Conservation (phyloP, 2,329 filamentous ascomycete species). For the Claviceps sp. region DNA sequence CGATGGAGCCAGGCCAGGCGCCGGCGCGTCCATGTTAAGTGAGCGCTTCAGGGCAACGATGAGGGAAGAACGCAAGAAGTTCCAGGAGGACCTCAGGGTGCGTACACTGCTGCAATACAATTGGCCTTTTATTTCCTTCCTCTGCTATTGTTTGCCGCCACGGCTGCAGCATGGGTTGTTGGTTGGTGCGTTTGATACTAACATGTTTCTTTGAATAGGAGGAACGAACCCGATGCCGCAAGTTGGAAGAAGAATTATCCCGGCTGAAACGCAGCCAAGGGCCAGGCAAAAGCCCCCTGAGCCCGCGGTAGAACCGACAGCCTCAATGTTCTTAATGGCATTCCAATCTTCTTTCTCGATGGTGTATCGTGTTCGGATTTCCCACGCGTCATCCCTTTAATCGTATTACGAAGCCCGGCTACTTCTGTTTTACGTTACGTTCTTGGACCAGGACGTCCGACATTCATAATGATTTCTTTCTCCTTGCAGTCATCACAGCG, state of each 20-base stretch:
- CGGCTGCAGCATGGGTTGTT: not conserved
- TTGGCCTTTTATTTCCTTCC: not conserved
- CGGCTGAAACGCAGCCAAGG: conserved; percentile 29
- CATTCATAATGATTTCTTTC: too few relatives aligned
- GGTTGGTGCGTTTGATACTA: not conserved
- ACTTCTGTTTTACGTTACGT: not conserved
- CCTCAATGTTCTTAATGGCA: not conserved
- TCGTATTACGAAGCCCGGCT: not conserved
- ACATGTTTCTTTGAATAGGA: conserved; percentile 21
- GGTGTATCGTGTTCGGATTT: not conserved
- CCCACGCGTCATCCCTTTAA: not conserved
- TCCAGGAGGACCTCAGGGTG: conserved; percentile 40
- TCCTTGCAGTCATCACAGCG: too few relatives aligned
- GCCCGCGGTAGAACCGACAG: conserved; percentile 17
- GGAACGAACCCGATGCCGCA: conserved; percentile 34
- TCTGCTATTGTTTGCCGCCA: not conserved
- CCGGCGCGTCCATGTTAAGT: conserved; percentile 38
- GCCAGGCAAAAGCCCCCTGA: conserved; percentile 29
- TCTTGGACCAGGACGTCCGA: too few relatives aligned
- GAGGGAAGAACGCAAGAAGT: conserved; percentile 43
- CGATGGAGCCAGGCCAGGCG: conserved; percentile 21
- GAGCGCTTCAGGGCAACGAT: conserved; percentile 43
- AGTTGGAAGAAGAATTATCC: conserved; percentile 37
- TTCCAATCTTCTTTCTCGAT: not conserved
- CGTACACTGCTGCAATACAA: conserved; percentile 9